These are phyloP conservation scores for Xeromyces bisporus DNA, from an alignment of 495 filamentous ascomycete genomes.

Conservation along the genomic window DNA sequence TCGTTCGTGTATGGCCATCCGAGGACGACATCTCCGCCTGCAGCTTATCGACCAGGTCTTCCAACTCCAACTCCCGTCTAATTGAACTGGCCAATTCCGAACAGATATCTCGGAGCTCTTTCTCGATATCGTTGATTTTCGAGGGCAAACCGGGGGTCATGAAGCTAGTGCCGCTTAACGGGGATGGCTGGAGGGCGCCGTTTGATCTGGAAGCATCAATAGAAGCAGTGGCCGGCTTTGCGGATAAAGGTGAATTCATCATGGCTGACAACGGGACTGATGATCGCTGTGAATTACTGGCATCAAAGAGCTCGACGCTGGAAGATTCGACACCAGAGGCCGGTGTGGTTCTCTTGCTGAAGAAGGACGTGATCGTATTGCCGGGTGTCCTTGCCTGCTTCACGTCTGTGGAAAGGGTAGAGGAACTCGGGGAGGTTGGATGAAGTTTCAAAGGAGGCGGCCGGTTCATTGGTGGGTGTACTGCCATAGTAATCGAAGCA, in stretches of 20 bases:
- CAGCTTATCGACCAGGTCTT: conserved; percentile 78
- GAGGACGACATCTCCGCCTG: conserved; percentile 54
- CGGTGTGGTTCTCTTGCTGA: conserved; percentile 42
- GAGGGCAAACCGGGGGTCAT: conserved; percentile 35
- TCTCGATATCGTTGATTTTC: conserved; percentile 57
- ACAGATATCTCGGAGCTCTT: conserved; percentile 83
- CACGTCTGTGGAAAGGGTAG: conserved; percentile 13
- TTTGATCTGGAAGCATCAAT: conserved; percentile 30
- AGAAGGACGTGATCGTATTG: conserved; percentile 49
- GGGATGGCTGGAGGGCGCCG: conserved; percentile 19
- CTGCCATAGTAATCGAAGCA: conserved; percentile 28
- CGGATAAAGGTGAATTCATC: conserved; percentile 23
- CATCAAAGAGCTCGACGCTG: conserved; percentile 47
- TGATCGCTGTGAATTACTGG: conserved; percentile 38
- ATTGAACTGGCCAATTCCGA: conserved; percentile 85
- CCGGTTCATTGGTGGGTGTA: conserved; percentile 19
- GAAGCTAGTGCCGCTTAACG: conserved; percentile 21
- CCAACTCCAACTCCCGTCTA: conserved; percentile 86
- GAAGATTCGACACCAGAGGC: conserved; percentile 43
- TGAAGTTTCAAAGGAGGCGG: conserved; percentile 28
- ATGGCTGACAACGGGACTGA: conserved; percentile 41
- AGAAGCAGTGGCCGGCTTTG: conserved; percentile 16
- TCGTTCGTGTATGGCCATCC: conserved; percentile 52
- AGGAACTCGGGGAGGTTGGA: conserved; percentile 15
- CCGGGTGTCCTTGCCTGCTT: conserved; percentile 42